Conservation (phyloP, 2,329 filamentous ascomycete genomes). For the Paramyrothecium roridum region DNA sequence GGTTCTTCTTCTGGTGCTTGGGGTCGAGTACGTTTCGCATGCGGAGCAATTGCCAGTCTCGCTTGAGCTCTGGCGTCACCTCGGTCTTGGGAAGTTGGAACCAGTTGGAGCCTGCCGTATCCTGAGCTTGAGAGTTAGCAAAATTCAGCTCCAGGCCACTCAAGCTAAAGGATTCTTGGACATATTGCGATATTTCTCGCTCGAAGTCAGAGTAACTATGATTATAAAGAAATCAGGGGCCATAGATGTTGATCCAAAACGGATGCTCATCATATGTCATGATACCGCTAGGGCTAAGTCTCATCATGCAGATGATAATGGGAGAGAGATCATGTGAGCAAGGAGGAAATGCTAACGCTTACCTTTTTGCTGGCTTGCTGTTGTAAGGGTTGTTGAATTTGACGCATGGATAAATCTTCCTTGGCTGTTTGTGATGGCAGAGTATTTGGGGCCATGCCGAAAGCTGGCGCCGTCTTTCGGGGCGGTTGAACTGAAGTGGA, state of each 20-base stretch:
- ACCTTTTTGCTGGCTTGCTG: constrained; percentile 20
- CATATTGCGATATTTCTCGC: background rate
- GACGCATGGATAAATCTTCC: background rate
- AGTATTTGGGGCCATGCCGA: constrained; percentile 3
- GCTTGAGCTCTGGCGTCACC: constrained; percentile 79
- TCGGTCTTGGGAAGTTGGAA: constrained; percentile 83
- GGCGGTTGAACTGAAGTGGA: constrained; percentile 6
- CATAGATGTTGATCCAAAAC: constrained; percentile 53
- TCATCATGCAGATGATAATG: constrained; percentile 31
- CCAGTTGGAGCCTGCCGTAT: constrained; percentile 77
- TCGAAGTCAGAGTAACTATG: constrained; percentile 72
- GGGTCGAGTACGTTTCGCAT: constrained; percentile 88
- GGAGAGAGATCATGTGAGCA: background rate
- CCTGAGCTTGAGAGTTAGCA: constrained; percentile 23
- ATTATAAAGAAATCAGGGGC: constrained; percentile 49
- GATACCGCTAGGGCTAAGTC: constrained; percentile 29
- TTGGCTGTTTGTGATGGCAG: background rate
- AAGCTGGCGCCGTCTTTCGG: constrained; percentile 10
- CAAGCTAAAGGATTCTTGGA: background rate
- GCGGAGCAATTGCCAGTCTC: constrained; percentile 83
- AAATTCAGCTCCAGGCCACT: constrained; percentile 5
- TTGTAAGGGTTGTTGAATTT: background rate
- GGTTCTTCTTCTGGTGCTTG: constrained; percentile 90
- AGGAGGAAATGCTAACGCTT: constrained; percentile 6
- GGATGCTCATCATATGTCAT: constrained; percentile 36